A percentile compares a stretch with the other conserved stretches of the same genome.
Conservation (phyloP, 306 rosid genomes). For the Lagenaria siceraria region DNA sequence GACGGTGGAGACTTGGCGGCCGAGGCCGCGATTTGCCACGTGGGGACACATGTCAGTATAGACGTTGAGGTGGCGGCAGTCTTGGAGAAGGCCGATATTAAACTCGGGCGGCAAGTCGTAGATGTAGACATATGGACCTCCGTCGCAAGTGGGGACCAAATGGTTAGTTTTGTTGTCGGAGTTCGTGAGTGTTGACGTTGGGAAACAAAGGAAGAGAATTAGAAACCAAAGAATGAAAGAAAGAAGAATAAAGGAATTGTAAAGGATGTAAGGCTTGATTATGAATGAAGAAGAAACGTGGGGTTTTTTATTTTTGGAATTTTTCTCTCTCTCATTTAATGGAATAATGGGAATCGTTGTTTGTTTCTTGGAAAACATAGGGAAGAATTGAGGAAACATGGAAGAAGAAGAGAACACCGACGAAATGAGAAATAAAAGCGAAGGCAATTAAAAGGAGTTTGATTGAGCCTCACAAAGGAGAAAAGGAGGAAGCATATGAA, state of each 20-base stretch:
- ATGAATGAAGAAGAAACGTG: neutral
- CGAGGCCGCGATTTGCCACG: conserved; percentile 60
- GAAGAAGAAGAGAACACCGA: neutral
- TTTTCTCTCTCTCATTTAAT: conserved; percentile 15
- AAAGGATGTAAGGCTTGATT: conserved; percentile 1
- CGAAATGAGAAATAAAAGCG: neutral
- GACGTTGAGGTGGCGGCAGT: conserved; percentile 46
- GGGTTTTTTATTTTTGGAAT: conserved; percentile 25
- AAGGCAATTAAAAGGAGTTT: neutral
- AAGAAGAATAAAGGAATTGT: conserved; percentile 18
- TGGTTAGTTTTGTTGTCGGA: neutral
- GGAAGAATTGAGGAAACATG: neutral
- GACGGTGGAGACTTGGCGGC: conserved; percentile 26
- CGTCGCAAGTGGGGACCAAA: conserved; percentile 22
- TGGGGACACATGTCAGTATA: conserved; percentile 90
- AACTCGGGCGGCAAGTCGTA: conserved; percentile 50
- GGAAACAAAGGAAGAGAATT: conserved; percentile 18
- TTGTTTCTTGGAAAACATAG: conserved; percentile 47
- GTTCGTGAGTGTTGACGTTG: neutral
- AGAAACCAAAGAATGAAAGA: conserved; percentile 36
- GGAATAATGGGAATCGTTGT: conserved; percentile 15
- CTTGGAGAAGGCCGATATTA: conserved; percentile 42
- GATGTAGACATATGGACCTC: conserved; percentile 30
- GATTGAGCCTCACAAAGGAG: neutral
- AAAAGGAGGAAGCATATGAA: neutral